Base-by-base conservation (phyloP, 345 rosid genomes). In the Microcos paniculata region DNA sequence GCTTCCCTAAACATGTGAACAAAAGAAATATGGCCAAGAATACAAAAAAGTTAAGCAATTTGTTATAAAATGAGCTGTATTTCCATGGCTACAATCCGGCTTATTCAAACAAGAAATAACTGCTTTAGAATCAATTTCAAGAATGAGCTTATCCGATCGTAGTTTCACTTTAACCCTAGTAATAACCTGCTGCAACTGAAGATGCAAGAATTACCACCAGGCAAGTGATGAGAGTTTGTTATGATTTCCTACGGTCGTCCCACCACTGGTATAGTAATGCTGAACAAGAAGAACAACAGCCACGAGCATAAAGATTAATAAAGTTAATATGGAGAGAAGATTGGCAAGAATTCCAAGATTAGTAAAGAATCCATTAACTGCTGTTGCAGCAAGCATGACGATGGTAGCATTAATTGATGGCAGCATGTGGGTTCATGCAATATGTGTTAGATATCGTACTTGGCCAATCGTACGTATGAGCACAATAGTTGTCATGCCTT, bases 401-500 rank as follows among this genome's bases (percentile, higher is more conserved):
- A 91, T 76, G 0, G 98, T 88, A 31, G 97, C 97, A 62, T 92
- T 90, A 1, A 90, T 77, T 0, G 97, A 94, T 0, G 97, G 97
- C 88, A 91, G 85, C 97, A 94, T 90, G 80, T 92, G 98, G 12
- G 97, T 83, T 8, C 94, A 84, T 3, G 94, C 94, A n/a, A 94
- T 94, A 81, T 94, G 98, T 0, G 98, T 92, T 48, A 92, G 80
- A 76, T 94, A 94, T 40, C 98, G 82, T 15, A 96, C 96, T 75
- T 91, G 94, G n/a, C 97, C 98, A 0, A 94, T 84, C 1, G 90
- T 92, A 10, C 85, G 65, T 5, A 90, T 97, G 0, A 94, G 91
- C 45, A 94, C 59, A 28, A 88, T 96, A 0, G 97, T 89, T 2
- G 97, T 94, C 97, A 94, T 92, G 46, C 97, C 97, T 77, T 91